Conservation (phyloP, 768 basidiomycete species). For the Dacryopinax primogenitus region DNA sequence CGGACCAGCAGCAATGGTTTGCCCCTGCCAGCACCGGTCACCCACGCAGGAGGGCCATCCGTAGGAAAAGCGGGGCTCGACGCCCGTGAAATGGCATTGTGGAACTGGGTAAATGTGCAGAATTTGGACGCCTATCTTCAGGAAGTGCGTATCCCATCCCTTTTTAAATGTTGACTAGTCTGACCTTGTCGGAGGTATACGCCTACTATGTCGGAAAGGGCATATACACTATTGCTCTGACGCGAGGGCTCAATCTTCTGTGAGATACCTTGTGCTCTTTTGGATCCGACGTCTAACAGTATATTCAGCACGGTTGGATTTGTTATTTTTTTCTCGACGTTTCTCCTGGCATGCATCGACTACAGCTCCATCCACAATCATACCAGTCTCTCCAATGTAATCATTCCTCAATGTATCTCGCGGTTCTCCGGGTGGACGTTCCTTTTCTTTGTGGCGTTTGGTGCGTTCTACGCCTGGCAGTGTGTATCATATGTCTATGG, state of each 20-base stretch:
- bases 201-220: constrained; percentile 95
- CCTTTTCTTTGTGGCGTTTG: constrained; percentile 72
- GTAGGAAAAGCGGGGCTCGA: constrained; percentile 40
- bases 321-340: constrained; percentile 96
- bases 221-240: constrained; percentile 85
- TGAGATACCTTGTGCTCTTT: constrained; percentile 33
- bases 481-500: constrained; percentile 64
- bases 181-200: constrained; percentile 37
- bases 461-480: constrained; percentile 82
- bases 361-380: constrained; percentile 66
- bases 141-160: constrained; percentile 40
- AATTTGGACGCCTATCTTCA: constrained; percentile 92
- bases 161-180: not conserved
- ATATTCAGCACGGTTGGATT: constrained; percentile 79
- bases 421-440: constrained; percentile 78
- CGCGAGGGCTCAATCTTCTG: constrained; percentile 87
- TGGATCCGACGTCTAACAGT: constrained; percentile 16
- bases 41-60: not conserved
- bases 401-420: constrained; percentile 72
- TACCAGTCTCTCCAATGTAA: constrained; percentile 61
- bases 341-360: constrained; percentile 88
- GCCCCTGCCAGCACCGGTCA: not conserved
- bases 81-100: constrained; percentile 79
- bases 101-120: constrained; percentile 99
- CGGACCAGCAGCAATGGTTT: not conserved